Evolutionary conservation across 345 rosid genomes (phyloP).

Genomic region (Euphorbia pulcherrima): DNA sequence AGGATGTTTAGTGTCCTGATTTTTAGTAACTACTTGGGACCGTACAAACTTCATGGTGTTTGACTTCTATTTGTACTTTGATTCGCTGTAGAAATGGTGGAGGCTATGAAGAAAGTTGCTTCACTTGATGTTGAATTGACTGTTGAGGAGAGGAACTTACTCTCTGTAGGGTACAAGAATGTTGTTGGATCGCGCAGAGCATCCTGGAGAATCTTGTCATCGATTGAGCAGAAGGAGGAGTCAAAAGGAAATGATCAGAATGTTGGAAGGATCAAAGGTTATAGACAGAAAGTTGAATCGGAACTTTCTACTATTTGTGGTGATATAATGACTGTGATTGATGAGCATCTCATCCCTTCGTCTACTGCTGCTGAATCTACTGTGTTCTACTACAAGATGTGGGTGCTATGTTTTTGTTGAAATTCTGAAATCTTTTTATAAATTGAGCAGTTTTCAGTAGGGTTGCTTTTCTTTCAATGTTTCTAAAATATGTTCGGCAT

Average conservation of each 20-base stretch:
- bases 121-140: conserved; percentile 17
- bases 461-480: not conserved
- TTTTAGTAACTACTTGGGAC: not conserved
- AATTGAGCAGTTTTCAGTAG: not conserved
- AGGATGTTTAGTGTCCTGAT: not conserved
- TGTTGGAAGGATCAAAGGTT: conserved; percentile 50
- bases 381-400: conserved; percentile 67
- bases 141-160: conserved; percentile 24
- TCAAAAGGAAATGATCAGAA: conserved; percentile 48
- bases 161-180: conserved; percentile 23
- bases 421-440: not conserved
- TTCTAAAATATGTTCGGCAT: conserved; percentile 9
- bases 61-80: not conserved
- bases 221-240: conserved; percentile 24
- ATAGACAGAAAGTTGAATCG: conserved; percentile 56
- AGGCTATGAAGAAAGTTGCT: conserved; percentile 26
- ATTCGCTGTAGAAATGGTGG: conserved; percentile 19
- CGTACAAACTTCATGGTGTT: not conserved
- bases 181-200: conserved; percentile 18
- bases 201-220: conserved; percentile 21
- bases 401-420: conserved; percentile 1
- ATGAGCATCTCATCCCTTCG: conserved; percentile 64
- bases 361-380: conserved; percentile 55
- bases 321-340: conserved; percentile 56
- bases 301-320: conserved; percentile 50